phyloP scores from a whole-genome alignment of 2,329 filamentous ascomycete genomes.

The Cladosporium phlei region DNA sequence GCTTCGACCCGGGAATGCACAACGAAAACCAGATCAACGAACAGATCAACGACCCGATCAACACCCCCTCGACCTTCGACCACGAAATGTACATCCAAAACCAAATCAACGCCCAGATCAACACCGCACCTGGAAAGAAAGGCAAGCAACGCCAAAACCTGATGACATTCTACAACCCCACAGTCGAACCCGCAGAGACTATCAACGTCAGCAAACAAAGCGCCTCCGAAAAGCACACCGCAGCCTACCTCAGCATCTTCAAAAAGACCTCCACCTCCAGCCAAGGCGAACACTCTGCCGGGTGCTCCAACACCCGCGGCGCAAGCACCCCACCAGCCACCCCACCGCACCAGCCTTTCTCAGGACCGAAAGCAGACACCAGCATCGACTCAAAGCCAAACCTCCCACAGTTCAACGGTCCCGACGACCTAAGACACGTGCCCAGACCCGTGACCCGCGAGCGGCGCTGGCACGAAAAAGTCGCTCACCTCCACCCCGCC shows the following conservation, averaged over 20 bases:
- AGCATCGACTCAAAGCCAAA: background rate
- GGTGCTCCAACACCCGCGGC: background rate
- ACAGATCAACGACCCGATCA: too few species aligned
- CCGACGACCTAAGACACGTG: slow-evolving; percentile 21
- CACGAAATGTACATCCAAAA: too few species aligned
- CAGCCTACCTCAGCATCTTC: slow-evolving; percentile 3
- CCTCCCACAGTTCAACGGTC: slow-evolving; percentile 9
- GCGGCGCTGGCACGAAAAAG: slow-evolving; percentile 8
- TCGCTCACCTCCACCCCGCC: slow-evolving; percentile 18
- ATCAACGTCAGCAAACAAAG: background rate
- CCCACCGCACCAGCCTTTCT: background rate
- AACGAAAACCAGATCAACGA: too few species aligned
- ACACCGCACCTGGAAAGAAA: too few species aligned
- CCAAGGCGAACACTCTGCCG: background rate
- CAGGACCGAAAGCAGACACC: background rate
- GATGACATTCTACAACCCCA: slow-evolving; percentile 2
- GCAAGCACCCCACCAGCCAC: background rate
- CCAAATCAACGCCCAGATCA: background rate
- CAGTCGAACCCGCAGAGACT: background rate
- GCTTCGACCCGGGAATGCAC: too few species aligned
- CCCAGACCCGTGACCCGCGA: slow-evolving; percentile 5
- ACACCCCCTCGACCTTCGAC: too few species aligned
- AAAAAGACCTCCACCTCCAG: background rate
- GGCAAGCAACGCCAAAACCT: too few species aligned
- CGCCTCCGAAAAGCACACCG: background rate